A percentile compares a stretch with the other conserved stretches of the same genome.
Evolutionary conservation across 139 green algal species (phyloP).

Genomic region (Microglena sp.): DNA sequence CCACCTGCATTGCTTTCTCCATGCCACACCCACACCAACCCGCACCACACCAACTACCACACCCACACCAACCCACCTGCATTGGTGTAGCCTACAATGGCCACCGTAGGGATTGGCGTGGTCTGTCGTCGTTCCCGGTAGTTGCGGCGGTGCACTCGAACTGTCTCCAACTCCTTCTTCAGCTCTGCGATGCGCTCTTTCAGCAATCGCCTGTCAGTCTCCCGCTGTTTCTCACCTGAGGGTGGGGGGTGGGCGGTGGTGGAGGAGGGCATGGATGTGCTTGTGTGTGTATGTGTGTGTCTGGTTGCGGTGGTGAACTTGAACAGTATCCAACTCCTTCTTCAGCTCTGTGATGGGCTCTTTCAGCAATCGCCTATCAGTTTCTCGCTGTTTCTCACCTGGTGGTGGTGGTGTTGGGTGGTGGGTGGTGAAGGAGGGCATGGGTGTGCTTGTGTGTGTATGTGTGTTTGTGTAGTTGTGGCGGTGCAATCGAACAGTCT

Average conservation of each 20-base stretch:
- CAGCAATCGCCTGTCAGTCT: slow-evolving; percentile 92
- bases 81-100: slow-evolving; percentile 95
- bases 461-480: not conserved
- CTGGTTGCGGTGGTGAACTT: slow-evolving; percentile 46
- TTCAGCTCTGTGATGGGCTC: slow-evolving; percentile 30
- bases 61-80: slow-evolving; percentile 33
- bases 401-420: not conserved
- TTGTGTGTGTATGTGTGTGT: not conserved
- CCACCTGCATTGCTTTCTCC: too few species aligned
- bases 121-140: slow-evolving; percentile 54
- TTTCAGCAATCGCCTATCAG: slow-evolving; percentile 87
- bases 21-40: not conserved
- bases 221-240: slow-evolving; percentile 98
- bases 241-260: not conserved
- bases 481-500: slow-evolving; percentile 41
- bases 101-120: slow-evolving; percentile 71
- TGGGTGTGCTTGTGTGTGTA: not conserved
- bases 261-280: not conserved
- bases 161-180: slow-evolving; percentile 57
- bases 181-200: slow-evolving; percentile 32
- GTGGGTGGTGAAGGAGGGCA: not conserved
- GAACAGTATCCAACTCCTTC: slow-evolving; percentile 60
- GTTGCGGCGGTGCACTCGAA: slow-evolving; percentile 53
- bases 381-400: slow-evolving; percentile 98
- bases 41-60: not conserved